Percentiles rank a stretch among this genome's conserved stretches.
These are phyloP conservation scores for Crotalaria pallida DNA, from an alignment of 306 rosid genomes.

Conservation along the genomic window DNA sequence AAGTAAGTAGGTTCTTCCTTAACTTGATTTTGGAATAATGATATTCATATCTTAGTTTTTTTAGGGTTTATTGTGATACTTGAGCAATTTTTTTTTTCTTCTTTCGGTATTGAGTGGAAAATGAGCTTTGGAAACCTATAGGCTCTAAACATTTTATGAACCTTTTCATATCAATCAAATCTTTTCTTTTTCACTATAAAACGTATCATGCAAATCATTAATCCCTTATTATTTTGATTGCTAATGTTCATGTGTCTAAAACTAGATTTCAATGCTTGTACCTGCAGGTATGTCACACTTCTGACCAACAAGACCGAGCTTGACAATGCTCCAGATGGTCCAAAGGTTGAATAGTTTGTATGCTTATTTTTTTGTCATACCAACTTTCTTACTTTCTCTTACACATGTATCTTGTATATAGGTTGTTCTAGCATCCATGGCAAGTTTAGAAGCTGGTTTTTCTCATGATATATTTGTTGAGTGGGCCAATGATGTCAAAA, in stretches of 20 bases:
- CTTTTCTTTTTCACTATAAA: too few relatives aligned
- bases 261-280: constrained; percentile 28
- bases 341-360: constrained; percentile 57
- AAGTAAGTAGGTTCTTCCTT: constrained; percentile 53
- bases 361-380: constrained; percentile 12
- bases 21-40: not conserved
- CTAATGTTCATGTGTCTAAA: constrained; percentile 20
- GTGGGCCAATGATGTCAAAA: constrained; percentile 75
- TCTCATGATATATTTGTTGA: constrained; percentile 95
- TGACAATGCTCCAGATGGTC: constrained; percentile 89
- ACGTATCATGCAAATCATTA: not conserved
- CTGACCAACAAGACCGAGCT: constrained; percentile 74
- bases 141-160: not conserved
- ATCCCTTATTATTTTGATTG: not conserved
- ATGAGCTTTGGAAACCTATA: not conserved
- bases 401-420: constrained; percentile 26
- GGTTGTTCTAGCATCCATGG: constrained; percentile 98
- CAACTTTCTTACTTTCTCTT: constrained; percentile 1
- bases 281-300: constrained; percentile 67
- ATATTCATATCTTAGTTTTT: not conserved
- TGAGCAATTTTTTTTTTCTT: constrained; percentile 1
- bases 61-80: constrained; percentile 16
- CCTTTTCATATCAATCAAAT: not conserved
- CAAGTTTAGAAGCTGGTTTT: constrained; percentile 97
- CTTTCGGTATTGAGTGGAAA: not conserved